phyloP scores from a whole-genome alignment of 257 asterid species.

The Petunia axillaris region DNA sequence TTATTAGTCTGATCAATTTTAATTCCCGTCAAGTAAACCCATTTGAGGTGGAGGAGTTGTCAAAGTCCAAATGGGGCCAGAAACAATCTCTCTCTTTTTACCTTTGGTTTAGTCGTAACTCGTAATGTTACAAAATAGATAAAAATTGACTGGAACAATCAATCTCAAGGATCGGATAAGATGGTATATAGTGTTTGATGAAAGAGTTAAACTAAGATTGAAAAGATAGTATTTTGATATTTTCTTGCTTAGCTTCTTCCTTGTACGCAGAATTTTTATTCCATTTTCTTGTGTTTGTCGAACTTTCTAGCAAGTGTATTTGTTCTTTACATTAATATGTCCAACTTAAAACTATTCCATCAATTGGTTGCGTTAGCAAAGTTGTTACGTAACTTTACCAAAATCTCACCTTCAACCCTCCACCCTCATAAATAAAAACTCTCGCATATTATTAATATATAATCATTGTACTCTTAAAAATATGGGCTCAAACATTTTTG shows the following conservation, averaged over 20 bases:
- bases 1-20: background rate
- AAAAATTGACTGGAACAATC: background rate
- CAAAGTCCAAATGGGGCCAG: background rate
- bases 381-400: background rate
- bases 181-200: background rate
- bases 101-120: background rate
- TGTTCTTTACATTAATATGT: background rate
- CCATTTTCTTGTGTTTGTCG: conserved; percentile 13
- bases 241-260: background rate
- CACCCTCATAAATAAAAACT: too few species aligned
- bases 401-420: too few species aligned
- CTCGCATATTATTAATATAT: background rate
- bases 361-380: background rate
- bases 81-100: background rate
- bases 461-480: too few species aligned
- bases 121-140: background rate
- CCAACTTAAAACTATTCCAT: background rate
- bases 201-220: background rate
- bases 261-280: background rate
- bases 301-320: background rate
- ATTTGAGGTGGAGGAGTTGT: background rate
- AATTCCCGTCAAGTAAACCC: background rate
- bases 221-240: background rate
- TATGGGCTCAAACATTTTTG: too few species aligned
- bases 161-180: background rate